Conservation (phyloP, 108 stramenopile genomes). For the Fistulifera solaris region DNA sequence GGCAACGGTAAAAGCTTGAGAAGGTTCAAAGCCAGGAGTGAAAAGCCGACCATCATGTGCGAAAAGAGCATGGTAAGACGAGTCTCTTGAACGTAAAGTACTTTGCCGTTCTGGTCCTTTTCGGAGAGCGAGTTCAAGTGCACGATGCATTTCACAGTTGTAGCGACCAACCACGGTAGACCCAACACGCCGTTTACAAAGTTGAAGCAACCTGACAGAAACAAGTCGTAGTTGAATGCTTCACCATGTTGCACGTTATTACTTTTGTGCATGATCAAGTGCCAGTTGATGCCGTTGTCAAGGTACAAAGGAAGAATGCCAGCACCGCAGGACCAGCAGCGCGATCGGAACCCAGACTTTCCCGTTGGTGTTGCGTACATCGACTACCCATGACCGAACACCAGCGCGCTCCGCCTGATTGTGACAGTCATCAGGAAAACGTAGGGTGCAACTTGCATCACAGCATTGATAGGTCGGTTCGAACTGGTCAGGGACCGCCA, state of each 20-base stretch:
- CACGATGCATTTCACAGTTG: constrained; percentile 30
- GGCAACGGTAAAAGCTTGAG: constrained; percentile 30
- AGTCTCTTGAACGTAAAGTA: constrained; percentile 29
- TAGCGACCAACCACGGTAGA: constrained; percentile 40
- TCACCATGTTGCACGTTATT: constrained; percentile 33
- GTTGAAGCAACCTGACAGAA: constrained; percentile 21
- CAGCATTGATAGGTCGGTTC: constrained; percentile 41
- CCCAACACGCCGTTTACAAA: constrained; percentile 30
- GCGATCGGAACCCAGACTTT: constrained; percentile 32
- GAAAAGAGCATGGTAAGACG: constrained; percentile 25
- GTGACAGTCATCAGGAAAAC: constrained; percentile 32
- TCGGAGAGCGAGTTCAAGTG: constrained; percentile 28
- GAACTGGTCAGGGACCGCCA: constrained; percentile 30
- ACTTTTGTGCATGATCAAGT: constrained; percentile 22
- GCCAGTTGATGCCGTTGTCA: constrained; percentile 38
- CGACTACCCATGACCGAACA: constrained; percentile 37
- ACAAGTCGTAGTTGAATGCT: constrained; percentile 35
- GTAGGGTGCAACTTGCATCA: constrained; percentile 11
- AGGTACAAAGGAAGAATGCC: constrained; percentile 41
- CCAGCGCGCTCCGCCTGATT: constrained; percentile 27
- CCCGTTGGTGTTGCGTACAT: constrained; percentile 36
- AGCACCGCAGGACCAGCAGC: constrained; percentile 42
- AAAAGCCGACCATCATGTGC: constrained; percentile 18
- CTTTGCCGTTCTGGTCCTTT: constrained; percentile 24
- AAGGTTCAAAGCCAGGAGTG: constrained; percentile 13